Evolutionary conservation across 2,329 filamentous ascomycete species (phyloP).

Genomic region (Chalaropsis ovoidea): DNA sequence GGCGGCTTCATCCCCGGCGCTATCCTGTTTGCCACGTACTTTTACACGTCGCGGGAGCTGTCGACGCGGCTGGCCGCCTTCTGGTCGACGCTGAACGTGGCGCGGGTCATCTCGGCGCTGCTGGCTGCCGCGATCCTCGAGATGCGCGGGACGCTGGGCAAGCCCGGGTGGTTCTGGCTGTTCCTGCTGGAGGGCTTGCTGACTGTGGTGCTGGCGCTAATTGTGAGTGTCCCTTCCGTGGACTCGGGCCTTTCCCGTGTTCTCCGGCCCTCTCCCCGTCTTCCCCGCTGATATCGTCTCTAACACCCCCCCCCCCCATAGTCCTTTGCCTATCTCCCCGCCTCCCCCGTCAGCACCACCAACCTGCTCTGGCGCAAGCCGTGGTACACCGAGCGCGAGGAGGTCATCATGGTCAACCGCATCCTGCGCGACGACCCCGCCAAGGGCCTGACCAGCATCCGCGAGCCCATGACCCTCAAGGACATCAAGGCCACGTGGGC

Average conservation of each 20-base stretch:
- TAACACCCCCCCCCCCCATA: slow-evolving; percentile 27
- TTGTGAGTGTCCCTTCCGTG: too few relatives aligned
- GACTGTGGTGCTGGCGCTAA: slow-evolving; percentile 53
- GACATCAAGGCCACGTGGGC: slow-evolving; percentile 39
- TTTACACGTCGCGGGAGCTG: slow-evolving; percentile 59
- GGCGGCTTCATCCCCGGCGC: slow-evolving; percentile 50
- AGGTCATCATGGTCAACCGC: slow-evolving; percentile 49
- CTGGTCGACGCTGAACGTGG: slow-evolving; percentile 47
- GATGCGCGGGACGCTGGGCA: slow-evolving; percentile 51
- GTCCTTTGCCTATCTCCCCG: slow-evolving; percentile 51
- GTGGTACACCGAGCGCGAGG: slow-evolving; percentile 48
- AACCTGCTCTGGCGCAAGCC: slow-evolving; percentile 46
- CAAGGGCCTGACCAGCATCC: slow-evolving; percentile 47
- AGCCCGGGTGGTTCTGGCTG: slow-evolving; percentile 50
- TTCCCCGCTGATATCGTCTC: too few relatives aligned
- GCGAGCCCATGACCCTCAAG: slow-evolving; percentile 40
- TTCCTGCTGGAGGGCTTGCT: slow-evolving; percentile 58
- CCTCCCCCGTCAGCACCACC: slow-evolving; percentile 56
- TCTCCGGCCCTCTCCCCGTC: background rate
- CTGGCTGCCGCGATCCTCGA: slow-evolving; percentile 57
- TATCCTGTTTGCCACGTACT: slow-evolving; percentile 60
- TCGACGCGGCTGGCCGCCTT: slow-evolving; percentile 58
- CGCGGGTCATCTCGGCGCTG: slow-evolving; percentile 32
- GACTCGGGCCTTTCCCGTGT: too few relatives aligned
- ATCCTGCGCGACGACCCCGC: slow-evolving; percentile 46